A percentile compares a stretch with the other conserved stretches of the same genome.
Conservation (phyloP, 2,329 filamentous ascomycete species). For the Penicillium expansum region DNA sequence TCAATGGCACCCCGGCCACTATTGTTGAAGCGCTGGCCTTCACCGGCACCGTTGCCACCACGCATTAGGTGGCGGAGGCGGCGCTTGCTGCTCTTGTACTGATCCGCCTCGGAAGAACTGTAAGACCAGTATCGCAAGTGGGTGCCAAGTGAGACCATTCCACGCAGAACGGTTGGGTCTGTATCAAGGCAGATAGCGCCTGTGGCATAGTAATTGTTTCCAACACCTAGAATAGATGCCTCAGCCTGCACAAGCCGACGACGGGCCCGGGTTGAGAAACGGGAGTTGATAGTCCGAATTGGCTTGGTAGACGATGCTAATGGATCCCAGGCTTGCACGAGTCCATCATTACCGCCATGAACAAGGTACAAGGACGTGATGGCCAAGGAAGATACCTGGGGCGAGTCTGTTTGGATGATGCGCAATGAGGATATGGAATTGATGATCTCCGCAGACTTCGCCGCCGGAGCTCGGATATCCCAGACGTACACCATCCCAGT, state of each 20-base stretch:
- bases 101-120: constrained; percentile 72
- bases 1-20: constrained; percentile 67
- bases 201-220: constrained; percentile 75
- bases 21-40: constrained; percentile 57
- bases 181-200: constrained; percentile 84
- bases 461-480: constrained; percentile 70
- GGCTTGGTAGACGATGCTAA: constrained; percentile 75
- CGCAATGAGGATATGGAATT: constrained; percentile 70
- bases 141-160: constrained; percentile 81
- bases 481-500: constrained; percentile 75
- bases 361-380: constrained; percentile 84
- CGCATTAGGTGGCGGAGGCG: constrained; percentile 67
- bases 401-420: constrained; percentile 84
- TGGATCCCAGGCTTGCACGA: constrained; percentile 97
- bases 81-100: constrained; percentile 75
- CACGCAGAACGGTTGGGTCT: constrained; percentile 78
- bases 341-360: constrained; percentile 88
- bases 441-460: constrained; percentile 52
- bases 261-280: constrained; percentile 76
- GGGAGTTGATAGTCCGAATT: constrained; percentile 80
- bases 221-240: constrained; percentile 64
- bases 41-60: constrained; percentile 56
- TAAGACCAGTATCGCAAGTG: constrained; percentile 93
- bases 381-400: constrained; percentile 77
- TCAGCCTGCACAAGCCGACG: constrained; percentile 69